Percentiles rank a stretch among this genome's conserved stretches.
Conservation (phyloP, 1,139 yeast species). For the Debaryomycetaceae sp. region DNA sequence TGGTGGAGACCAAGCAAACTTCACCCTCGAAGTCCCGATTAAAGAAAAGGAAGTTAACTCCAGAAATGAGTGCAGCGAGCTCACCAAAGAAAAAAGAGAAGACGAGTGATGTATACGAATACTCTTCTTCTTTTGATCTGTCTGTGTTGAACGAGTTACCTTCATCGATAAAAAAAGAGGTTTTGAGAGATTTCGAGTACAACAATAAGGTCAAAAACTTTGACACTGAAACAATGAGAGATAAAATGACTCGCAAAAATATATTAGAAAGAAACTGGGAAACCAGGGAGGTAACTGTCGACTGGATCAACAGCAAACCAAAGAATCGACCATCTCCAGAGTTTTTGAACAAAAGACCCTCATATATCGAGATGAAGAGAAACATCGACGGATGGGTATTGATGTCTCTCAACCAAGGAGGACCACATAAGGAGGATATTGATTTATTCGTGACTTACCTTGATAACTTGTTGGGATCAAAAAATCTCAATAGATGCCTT, state of each 20-base stretch:
- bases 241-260: constrained; percentile 23
- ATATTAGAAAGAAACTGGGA: constrained; percentile 12
- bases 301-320: constrained; percentile 25
- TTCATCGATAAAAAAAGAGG: constrained; percentile 37
- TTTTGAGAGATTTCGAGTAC: constrained; percentile 37
- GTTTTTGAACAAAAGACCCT: constrained; percentile 30
- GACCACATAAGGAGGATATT: constrained; percentile 62
- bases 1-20: constrained; percentile 31
- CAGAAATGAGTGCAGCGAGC: constrained; percentile 7
- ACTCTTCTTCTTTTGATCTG: constrained; percentile 32
- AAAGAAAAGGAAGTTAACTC: constrained; percentile 6
- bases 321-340: constrained; percentile 23
- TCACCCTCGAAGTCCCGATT: constrained; percentile 8
- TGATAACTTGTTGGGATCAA: constrained; percentile 15
- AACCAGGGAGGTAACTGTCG: constrained; percentile 19
- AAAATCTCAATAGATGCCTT: constrained; percentile 19
- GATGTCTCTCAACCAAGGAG: constrained; percentile 39
- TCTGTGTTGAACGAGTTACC: constrained; percentile 48
- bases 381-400: constrained; percentile 49
- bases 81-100: constrained; percentile 14
- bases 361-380: constrained; percentile 31
- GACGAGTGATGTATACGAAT: constrained; percentile 13
- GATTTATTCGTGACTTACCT: constrained; percentile 31
- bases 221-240: constrained; percentile 28
- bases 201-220: constrained; percentile 25